These are phyloP conservation scores for Sugiyamaella valdiviana DNA, from an alignment of 805 yeast genomes.

Conservation along the genomic window DNA sequence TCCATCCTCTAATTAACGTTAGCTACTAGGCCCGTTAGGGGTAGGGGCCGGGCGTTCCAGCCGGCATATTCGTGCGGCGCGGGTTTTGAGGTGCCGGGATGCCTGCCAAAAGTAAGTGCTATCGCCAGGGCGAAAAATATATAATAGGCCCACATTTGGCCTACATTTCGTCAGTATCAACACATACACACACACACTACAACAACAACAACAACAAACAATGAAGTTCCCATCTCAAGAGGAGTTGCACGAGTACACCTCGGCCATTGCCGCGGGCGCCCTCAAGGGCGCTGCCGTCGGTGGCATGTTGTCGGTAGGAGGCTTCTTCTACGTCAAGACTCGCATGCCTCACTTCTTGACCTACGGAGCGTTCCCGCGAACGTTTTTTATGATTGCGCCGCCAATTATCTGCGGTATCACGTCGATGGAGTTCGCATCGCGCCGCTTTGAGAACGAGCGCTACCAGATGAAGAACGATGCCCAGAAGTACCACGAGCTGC, in stretches of 20 bases:
- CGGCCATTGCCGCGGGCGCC: constrained; percentile 55
- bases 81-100: too few relatives aligned
- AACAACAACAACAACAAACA: constrained; percentile 16
- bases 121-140: too few relatives aligned
- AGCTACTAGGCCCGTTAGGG: too few relatives aligned
- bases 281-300: constrained; percentile 56
- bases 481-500: background rate
- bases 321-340: constrained; percentile 45
- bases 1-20: too few relatives aligned
- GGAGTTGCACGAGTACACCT: constrained; percentile 60
- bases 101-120: too few relatives aligned
- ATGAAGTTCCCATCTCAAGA: constrained; percentile 67
- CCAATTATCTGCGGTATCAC: constrained; percentile 57
- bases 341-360: constrained; percentile 29
- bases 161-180: background rate
- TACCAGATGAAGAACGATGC: constrained; percentile 43
- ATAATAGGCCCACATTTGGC: too few relatives aligned
- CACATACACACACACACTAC: background rate
- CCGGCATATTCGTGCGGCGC: too few relatives aligned
- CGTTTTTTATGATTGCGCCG: constrained; percentile 65
- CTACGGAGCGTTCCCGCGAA: constrained; percentile 32
- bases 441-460: constrained; percentile 53
- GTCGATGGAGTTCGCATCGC: constrained; percentile 66
- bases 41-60: too few relatives aligned
- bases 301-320: constrained; percentile 46